A percentile compares a stretch with the other conserved stretches of the same genome.
Evolutionary conservation across 495 filamentous ascomycete genomes (phyloP).

Genomic region (Xylaria nigripes): DNA sequence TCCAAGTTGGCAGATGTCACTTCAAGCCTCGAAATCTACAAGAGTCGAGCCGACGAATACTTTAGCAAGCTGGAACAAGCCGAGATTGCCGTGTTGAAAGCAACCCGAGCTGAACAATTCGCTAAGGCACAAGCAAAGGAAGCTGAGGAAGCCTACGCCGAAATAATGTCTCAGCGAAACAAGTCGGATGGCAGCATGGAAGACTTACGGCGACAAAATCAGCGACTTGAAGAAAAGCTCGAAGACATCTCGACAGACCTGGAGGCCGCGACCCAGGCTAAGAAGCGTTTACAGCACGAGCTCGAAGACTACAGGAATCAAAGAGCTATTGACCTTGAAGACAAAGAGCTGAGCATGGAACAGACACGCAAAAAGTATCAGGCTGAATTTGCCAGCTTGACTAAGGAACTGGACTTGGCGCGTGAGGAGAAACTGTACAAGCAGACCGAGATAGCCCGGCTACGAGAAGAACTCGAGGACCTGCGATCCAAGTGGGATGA

Average conservation of each 20-base stretch:
- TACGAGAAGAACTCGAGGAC: slow-evolving; percentile 91
- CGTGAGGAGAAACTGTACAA: slow-evolving; percentile 68
- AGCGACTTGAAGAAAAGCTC: slow-evolving; percentile 80
- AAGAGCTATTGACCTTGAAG: slow-evolving; percentile 90
- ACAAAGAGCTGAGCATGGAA: slow-evolving; percentile 93
- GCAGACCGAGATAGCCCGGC: slow-evolving; percentile 57
- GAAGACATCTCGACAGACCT: slow-evolving; percentile 90
- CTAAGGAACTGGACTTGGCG: slow-evolving; percentile 86
- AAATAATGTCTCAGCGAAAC: slow-evolving; percentile 86
- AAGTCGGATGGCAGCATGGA: slow-evolving; percentile 83
- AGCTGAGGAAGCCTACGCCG: slow-evolving; percentile 82
- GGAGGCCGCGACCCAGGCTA: slow-evolving; percentile 75
- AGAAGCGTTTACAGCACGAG: slow-evolving; percentile 93
- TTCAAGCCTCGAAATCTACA: slow-evolving; percentile 81
- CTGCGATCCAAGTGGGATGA: slow-evolving; percentile 97
- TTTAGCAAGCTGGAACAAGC: slow-evolving; percentile 97
- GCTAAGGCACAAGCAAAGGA: slow-evolving; percentile 82
- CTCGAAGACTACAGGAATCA: slow-evolving; percentile 96
- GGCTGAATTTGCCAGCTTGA: slow-evolving; percentile 77
- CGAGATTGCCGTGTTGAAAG: slow-evolving; percentile 90
- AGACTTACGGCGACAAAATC: slow-evolving; percentile 81
- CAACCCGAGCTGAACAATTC: slow-evolving; percentile 84
- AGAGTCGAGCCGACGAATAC: slow-evolving; percentile 89
- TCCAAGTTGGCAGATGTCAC: slow-evolving; percentile 78
- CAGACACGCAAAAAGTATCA: slow-evolving; percentile 98